A percentile compares a stretch with the other conserved stretches of the same genome.
Conservation (phyloP, 257 asterid species). For the Capsicum baccatum region DNA sequence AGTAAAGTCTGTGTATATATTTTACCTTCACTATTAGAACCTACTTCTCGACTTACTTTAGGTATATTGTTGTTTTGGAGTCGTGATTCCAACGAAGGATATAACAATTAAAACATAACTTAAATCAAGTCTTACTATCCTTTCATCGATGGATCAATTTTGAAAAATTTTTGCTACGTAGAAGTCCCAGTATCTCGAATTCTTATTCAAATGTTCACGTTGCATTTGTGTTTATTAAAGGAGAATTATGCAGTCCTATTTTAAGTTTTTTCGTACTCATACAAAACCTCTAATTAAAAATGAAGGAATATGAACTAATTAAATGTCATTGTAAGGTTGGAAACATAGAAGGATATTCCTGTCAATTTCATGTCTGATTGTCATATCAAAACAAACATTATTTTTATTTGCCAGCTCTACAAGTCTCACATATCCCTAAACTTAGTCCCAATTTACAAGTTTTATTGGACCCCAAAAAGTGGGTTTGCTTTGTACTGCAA, state of each 20-base stretch:
- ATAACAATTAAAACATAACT: neutral
- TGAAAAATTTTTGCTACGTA: neutral
- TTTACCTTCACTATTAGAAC: too few species aligned
- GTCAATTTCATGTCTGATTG: conserved; percentile 27
- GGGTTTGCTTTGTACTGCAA: conserved; percentile 12
- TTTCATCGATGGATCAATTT: neutral
- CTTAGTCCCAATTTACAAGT: neutral
- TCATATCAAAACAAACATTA: neutral
- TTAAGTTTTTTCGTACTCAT: too few species aligned
- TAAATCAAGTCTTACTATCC: neutral
- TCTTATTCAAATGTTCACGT: neutral
- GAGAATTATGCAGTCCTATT: neutral
- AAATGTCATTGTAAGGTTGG: neutral
- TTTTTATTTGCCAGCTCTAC: conserved; percentile 6
- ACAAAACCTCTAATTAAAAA: neutral
- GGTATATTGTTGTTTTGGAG: too few species aligned
- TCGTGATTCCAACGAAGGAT: too few species aligned
- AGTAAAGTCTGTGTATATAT: too few species aligned
- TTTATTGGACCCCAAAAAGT: conserved; percentile 23
- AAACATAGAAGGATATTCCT: conserved; percentile 17
- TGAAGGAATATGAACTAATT: neutral
- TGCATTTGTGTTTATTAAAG: neutral
- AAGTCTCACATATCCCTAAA: conserved; percentile 6
- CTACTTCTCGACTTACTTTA: too few species aligned
- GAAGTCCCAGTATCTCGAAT: neutral